Conservation (phyloP, 306 rosid species). For the Rosa multiflora region DNA sequence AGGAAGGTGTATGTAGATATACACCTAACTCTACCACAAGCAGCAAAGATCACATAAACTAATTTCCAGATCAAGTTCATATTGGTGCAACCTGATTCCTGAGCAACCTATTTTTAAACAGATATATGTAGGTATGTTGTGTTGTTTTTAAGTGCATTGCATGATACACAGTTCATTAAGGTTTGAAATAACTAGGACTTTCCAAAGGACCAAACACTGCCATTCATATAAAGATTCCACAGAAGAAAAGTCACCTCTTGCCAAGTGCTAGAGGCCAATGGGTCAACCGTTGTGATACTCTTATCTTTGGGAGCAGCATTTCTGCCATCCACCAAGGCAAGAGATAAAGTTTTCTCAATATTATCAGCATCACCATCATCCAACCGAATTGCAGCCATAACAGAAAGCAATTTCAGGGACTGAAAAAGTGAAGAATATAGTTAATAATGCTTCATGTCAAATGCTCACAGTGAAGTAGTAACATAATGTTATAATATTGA, state of each 20-base stretch:
- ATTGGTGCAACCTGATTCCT: background rate
- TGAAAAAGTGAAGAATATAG: conserved; percentile 34
- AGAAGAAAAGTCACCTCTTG: conserved; percentile 52
- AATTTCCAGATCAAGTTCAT: background rate
- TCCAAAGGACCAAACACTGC: background rate
- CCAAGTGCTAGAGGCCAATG: conserved; percentile 95
- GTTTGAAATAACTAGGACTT: background rate
- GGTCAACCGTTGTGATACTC: conserved; percentile 59
- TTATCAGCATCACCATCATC: conserved; percentile 56
- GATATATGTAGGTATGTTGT: too few species aligned
- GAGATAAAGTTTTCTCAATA: conserved; percentile 62
- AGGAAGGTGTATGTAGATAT: background rate
- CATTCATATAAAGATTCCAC: conserved; percentile 8
- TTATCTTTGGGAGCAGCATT: conserved; percentile 45
- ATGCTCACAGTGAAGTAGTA: conserved; percentile 9
- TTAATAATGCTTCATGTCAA: conserved; percentile 13
- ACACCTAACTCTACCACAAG: background rate
- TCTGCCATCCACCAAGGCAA: conserved; percentile 62
- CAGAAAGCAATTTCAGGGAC: conserved; percentile 91
- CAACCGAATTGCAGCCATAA: conserved; percentile 87
- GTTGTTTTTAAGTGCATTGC: background rate
- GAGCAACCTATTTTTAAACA: background rate
- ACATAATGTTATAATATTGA: conserved; percentile 14
- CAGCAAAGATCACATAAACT: background rate
- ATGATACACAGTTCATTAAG: background rate